Evolutionary conservation across 2,329 filamentous ascomycete species (phyloP).

Genomic region (Venturia nashicola): DNA sequence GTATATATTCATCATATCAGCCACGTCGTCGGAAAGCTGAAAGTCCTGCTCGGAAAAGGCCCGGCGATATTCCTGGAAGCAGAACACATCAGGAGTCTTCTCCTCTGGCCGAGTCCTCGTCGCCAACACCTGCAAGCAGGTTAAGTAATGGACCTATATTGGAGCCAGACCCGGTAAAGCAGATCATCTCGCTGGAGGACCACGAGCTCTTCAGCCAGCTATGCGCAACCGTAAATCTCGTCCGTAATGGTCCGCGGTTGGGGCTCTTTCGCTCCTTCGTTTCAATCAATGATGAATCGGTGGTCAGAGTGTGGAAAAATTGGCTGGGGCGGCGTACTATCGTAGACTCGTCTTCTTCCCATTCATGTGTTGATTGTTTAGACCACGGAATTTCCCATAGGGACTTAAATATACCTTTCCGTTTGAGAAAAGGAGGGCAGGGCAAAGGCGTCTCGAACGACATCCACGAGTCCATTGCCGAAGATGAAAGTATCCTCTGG

Average conservation of each 20-base stretch:
- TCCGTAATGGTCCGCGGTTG: conserved; percentile 48
- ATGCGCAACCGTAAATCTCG: conserved; percentile 54
- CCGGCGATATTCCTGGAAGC: conserved; percentile 35
- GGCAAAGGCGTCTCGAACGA: conserved; percentile 5
- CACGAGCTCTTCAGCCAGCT: conserved; percentile 66
- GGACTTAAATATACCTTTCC: conserved; percentile 16
- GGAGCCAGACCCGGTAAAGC: conserved; percentile 36
- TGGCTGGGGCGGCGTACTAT: conserved; percentile 44
- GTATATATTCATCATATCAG: conserved; percentile 58
- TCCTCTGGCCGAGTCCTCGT: conserved; percentile 16
- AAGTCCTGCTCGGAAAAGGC: conserved; percentile 18
- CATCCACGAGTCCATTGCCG: conserved; percentile 12
- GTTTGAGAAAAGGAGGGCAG: not conserved
- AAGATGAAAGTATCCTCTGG: conserved; percentile 48
- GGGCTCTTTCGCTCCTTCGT: conserved; percentile 53
- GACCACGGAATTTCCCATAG: conserved; percentile 17
- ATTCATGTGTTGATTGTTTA: conserved; percentile 16
- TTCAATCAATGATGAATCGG: conserved; percentile 49
- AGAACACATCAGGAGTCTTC: conserved; percentile 23
- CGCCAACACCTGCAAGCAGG: conserved; percentile 8
- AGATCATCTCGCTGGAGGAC: conserved; percentile 53
- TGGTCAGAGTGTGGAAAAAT: conserved; percentile 58
- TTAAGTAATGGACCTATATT: not conserved
- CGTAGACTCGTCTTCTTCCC: not conserved
- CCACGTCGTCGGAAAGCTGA: conserved; percentile 43